Conservation (phyloP, 495 filamentous ascomycete genomes). For the Hypoxylon subgilvum region DNA sequence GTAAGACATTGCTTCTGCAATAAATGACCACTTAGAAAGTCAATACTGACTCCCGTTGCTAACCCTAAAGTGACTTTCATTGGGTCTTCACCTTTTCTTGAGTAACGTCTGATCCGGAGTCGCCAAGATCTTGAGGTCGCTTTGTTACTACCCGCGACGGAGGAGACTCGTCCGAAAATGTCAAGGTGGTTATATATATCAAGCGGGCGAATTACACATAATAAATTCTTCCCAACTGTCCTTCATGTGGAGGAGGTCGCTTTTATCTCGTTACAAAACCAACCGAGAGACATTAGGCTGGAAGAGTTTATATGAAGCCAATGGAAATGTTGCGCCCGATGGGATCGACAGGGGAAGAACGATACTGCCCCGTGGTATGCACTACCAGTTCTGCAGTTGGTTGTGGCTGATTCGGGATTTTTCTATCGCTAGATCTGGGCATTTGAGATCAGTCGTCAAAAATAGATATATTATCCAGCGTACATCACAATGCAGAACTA, state of each 20-base stretch:
- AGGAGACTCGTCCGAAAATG: constrained; percentile 18
- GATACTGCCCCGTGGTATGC: neutral
- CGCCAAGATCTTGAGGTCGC: constrained; percentile 20
- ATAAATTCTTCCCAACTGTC: neutral
- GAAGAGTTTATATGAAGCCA: neutral
- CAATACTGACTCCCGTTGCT: no score
- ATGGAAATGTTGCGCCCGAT: neutral
- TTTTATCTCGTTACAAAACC: neutral
- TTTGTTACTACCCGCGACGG: constrained; percentile 13
- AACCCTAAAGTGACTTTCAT: no score
- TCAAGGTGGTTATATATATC: constrained; percentile 8
- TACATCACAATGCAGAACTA: no score
- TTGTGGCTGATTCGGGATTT: no score
- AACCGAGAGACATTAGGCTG: constrained; percentile 6
- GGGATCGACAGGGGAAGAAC: constrained; percentile 14
- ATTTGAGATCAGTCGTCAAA: no score
- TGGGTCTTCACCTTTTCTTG: no score
- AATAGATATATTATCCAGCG: no score
- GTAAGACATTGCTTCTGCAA: no score
- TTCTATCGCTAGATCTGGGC: no score
- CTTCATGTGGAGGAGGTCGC: neutral
- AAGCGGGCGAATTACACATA: constrained; percentile 1
- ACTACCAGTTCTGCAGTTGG: neutral
- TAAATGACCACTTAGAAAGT: no score
- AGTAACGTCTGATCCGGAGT: neutral